phyloP scores from a whole-genome alignment of 2,329 filamentous ascomycete species.

The Fusarium liriodendri region DNA sequence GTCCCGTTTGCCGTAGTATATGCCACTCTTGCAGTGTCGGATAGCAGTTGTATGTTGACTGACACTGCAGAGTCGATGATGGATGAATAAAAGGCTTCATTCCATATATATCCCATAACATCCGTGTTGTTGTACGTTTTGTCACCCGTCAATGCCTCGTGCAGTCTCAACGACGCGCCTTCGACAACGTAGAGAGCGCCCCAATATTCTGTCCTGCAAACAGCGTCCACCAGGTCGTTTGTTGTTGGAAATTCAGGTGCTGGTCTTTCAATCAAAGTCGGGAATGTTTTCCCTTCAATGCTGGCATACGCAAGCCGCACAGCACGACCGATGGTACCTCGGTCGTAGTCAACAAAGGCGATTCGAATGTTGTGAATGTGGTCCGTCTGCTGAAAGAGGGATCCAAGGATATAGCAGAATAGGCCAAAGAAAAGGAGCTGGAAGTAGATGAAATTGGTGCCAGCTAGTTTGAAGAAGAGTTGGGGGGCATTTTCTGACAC shows the following conservation, averaged over 20 bases:
- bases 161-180: conserved; percentile 22
- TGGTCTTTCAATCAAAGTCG: conserved; percentile 27
- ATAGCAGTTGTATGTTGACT: conserved; percentile 19
- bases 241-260: conserved; percentile 14
- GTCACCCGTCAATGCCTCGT: conserved; percentile 14
- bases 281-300: conserved; percentile 26
- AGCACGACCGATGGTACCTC: conserved; percentile 33
- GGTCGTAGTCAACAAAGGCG: conserved; percentile 42
- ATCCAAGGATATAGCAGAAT: conserved; percentile 39
- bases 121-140: conserved; percentile 20
- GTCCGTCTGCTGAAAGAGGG: conserved; percentile 31
- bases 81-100: conserved; percentile 33
- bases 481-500: neutral
- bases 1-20: conserved; percentile 31
- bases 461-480: conserved; percentile 24
- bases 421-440: conserved; percentile 46
- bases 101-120: conserved; percentile 35
- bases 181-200: conserved; percentile 27
- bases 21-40: conserved; percentile 19
- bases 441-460: conserved; percentile 51
- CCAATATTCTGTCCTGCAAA: conserved; percentile 34
- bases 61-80: conserved; percentile 25
- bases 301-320: conserved; percentile 33
- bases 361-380: conserved; percentile 29
- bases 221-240: conserved; percentile 11